phyloP scores from a whole-genome alignment of 306 rosid species.

The Prunus persica region DNA sequence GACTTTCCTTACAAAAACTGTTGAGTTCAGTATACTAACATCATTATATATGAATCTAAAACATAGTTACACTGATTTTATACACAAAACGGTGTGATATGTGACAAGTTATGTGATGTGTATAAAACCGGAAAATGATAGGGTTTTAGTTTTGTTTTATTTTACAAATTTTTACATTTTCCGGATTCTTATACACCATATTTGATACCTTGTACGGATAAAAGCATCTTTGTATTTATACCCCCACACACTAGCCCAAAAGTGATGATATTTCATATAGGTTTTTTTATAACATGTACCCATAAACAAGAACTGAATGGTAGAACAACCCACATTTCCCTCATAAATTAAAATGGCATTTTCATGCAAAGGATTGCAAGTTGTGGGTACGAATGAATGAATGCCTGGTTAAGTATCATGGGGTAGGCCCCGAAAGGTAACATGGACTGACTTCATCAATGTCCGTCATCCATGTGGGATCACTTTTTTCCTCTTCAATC shows the following conservation, averaged over 20 bases:
- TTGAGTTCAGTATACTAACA: background rate
- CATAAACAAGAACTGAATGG: background rate
- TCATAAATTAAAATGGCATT: background rate
- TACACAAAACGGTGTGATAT: too few species aligned
- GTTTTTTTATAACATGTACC: too few species aligned
- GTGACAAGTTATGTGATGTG: too few species aligned
- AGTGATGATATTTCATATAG: background rate
- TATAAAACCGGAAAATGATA: too few species aligned
- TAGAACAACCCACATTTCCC: background rate
- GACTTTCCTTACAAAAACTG: background rate
- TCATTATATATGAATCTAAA: background rate
- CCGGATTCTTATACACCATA: too few species aligned
- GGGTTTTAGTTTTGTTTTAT: too few species aligned
- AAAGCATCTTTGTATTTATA: too few species aligned
- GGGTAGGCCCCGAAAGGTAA: constrained; percentile 39
- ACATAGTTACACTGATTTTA: too few species aligned
- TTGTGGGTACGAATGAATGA: constrained; percentile 45
- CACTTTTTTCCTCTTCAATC: constrained; percentile 26
- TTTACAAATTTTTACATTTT: too few species aligned
- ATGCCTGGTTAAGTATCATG: constrained; percentile 39
- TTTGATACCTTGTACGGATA: too few species aligned
- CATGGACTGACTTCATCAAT: constrained; percentile 48
- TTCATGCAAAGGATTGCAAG: constrained; percentile 22
- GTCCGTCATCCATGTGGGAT: constrained; percentile 58
- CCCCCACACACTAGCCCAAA: too few species aligned